Conservation (phyloP, 2,329 filamentous ascomycete species). For the Neofusicoccum umdonicola region DNA sequence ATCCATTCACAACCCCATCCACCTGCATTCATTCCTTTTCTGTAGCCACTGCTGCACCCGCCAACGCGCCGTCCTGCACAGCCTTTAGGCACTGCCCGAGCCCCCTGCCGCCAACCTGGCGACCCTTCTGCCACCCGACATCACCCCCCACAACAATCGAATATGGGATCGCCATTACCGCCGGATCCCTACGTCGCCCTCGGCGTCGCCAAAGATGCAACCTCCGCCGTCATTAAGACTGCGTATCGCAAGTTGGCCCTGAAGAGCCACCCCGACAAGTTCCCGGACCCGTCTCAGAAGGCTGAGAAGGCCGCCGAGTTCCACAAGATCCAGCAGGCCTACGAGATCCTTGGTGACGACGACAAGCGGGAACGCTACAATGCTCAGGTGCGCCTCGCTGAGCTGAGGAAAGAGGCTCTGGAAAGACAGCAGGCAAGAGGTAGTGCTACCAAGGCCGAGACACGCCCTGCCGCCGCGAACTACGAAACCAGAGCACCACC, state of each 20-base stretch:
- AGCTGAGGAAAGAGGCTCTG: constrained; percentile 58
- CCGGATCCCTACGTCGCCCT: constrained; percentile 79
- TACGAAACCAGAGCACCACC: constrained; percentile 22
- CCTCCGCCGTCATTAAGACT: constrained; percentile 68
- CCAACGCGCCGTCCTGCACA: not conserved
- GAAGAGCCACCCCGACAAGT: constrained; percentile 88
- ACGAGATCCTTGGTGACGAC: constrained; percentile 83
- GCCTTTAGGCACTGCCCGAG: constrained; percentile 8
- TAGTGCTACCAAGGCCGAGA: constrained; percentile 27
- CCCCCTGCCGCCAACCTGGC: constrained; percentile 19
- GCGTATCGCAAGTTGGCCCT: constrained; percentile 84
- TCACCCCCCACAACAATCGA: constrained; percentile 28
- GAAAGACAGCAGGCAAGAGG: constrained; percentile 40
- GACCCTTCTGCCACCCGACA: constrained; percentile 2
- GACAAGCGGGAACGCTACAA: constrained; percentile 73
- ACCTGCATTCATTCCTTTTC: constrained; percentile 6
- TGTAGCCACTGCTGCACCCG: constrained; percentile 16
- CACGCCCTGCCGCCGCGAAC: constrained; percentile 29
- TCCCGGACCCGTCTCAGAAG: constrained; percentile 74
- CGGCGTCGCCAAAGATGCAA: constrained; percentile 70
- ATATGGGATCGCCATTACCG: constrained; percentile 46
- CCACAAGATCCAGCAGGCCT: constrained; percentile 87
- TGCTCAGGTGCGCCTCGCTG: constrained; percentile 65
- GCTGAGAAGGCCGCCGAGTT: constrained; percentile 81
- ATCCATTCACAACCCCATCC: not conserved